phyloP scores from a whole-genome alignment of 495 filamentous ascomycete genomes.

The Xylaria flabelliformis region DNA sequence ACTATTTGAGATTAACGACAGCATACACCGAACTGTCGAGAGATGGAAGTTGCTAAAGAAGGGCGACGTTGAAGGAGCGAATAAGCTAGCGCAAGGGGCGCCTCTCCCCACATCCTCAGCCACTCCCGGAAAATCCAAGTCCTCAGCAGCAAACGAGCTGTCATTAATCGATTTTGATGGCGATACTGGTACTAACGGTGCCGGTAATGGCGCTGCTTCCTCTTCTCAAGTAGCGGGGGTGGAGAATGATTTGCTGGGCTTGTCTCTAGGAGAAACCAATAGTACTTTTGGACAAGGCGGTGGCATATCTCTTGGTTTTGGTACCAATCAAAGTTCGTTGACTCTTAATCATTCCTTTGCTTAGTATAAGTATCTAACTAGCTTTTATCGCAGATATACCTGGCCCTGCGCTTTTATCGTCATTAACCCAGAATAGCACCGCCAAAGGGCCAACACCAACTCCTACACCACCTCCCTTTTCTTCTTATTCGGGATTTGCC shows the following conservation, averaged over 20 bases:
- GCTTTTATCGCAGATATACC: constrained; percentile 57
- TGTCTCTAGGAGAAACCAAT: constrained; percentile 55
- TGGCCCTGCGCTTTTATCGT: constrained; percentile 69
- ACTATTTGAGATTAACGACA: constrained; percentile 95
- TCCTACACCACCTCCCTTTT: constrained; percentile 57
- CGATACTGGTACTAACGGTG: constrained; percentile 67
- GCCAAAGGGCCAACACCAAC: constrained; percentile 52
- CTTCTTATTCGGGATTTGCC: constrained; percentile 64
- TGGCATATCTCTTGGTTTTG: constrained; percentile 85
- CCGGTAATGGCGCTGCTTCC: constrained; percentile 43
- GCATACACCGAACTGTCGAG: constrained; percentile 95
- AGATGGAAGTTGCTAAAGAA: constrained; percentile 93
- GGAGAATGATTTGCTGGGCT: constrained; percentile 61
- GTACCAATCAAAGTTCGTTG: constrained; percentile 66
- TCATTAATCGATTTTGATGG: constrained; percentile 91
- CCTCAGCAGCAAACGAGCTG: constrained; percentile 80
- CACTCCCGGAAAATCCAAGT: constrained; percentile 68
- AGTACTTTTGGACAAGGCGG: constrained; percentile 70
- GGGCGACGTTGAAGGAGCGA: constrained; percentile 89
- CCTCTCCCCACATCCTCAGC: constrained; percentile 62
- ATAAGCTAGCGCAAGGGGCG: constrained; percentile 82
- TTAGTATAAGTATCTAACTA: constrained; percentile 7
- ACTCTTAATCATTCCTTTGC: not conserved
- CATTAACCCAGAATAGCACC: constrained; percentile 63
- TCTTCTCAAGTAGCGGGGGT: constrained; percentile 47